Percentiles rank a stretch among this genome's conserved stretches.
Evolutionary conservation across 495 filamentous ascomycete species (phyloP).

Genomic region (Immersiella caudata): DNA sequence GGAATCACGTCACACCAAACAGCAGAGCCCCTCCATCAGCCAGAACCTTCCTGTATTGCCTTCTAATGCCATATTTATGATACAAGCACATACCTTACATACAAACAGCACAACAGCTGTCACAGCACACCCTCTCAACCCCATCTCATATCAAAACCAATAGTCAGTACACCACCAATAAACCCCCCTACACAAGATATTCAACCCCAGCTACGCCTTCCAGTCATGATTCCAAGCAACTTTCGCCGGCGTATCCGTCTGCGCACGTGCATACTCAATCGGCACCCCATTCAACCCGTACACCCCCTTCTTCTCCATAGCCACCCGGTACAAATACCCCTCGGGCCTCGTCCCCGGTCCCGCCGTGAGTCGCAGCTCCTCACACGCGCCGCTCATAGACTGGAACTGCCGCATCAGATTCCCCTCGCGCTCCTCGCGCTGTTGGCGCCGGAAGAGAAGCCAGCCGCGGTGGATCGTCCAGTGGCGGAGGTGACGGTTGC

Average conservation of each 20-base stretch:
- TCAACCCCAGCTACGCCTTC: constrained; percentile 39
- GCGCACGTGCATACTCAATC: constrained; percentile 83
- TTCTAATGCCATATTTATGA: constrained; percentile 7
- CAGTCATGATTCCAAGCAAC: constrained; percentile 80
- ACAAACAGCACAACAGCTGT: not conserved
- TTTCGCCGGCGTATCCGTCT: constrained; percentile 73
- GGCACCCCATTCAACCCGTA: constrained; percentile 68
- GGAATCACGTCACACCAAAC: too few relatives aligned
- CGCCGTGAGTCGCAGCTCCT: constrained; percentile 72
- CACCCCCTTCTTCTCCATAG: constrained; percentile 82
- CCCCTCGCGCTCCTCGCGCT: constrained; percentile 59
- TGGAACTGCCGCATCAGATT: constrained; percentile 74
- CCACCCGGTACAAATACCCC: constrained; percentile 78
- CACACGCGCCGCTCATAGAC: constrained; percentile 76
- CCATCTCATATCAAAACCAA: not conserved
- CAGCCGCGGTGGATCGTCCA: constrained; percentile 99
- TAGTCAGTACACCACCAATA: too few relatives aligned
- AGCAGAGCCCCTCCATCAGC: not conserved
- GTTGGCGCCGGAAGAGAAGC: constrained; percentile 68
- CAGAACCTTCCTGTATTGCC: not conserved
- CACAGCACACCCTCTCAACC: not conserved
- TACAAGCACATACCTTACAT: not conserved
- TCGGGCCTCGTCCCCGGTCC: constrained; percentile 62
- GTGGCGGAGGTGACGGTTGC: constrained; percentile 87
- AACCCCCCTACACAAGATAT: not conserved